Evolutionary conservation across 495 filamentous ascomycete genomes (phyloP).

Genomic region (Poronia punctata): DNA sequence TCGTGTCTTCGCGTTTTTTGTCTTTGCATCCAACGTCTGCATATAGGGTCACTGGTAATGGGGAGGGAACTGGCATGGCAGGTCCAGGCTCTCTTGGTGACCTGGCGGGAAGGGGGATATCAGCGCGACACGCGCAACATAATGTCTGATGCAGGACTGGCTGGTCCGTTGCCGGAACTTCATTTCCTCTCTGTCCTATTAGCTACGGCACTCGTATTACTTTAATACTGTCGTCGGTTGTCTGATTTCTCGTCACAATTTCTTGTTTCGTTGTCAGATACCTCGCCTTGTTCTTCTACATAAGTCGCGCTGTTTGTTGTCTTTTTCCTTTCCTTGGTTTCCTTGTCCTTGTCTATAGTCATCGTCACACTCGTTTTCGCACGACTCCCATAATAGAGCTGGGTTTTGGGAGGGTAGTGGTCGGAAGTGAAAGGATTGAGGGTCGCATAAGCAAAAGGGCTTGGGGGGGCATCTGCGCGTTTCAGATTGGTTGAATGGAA

Average conservation of each 20-base stretch:
- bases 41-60: constrained; percentile 39
- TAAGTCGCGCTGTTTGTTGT: constrained; percentile 5
- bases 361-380: constrained; percentile 18
- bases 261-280: constrained; percentile 25
- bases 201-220: constrained; percentile 41
- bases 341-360: constrained; percentile 8
- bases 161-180: constrained; percentile 45
- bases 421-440: constrained; percentile 20
- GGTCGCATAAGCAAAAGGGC: too few relatives aligned
- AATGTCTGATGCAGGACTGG: constrained; percentile 48
- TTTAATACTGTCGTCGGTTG: constrained; percentile 31
- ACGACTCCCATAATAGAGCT: constrained; percentile 7
- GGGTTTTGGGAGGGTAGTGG: constrained; percentile 17
- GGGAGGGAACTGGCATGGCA: constrained; percentile 41
- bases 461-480: too few relatives aligned
- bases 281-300: constrained; percentile 31
- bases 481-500: too few relatives aligned
- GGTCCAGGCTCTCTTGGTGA: constrained; percentile 23
- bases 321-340: constrained; percentile 13
- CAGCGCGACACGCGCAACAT: constrained; percentile 38
- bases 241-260: constrained; percentile 5
- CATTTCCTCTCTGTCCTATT: constrained; percentile 42
- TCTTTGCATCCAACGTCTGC: constrained; percentile 32
- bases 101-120: constrained; percentile 30
- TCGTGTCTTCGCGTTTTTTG: constrained; percentile 22